Base-by-base conservation (phyloP, 208 protist genomes). In the Wallacemonas sp. region DNA sequence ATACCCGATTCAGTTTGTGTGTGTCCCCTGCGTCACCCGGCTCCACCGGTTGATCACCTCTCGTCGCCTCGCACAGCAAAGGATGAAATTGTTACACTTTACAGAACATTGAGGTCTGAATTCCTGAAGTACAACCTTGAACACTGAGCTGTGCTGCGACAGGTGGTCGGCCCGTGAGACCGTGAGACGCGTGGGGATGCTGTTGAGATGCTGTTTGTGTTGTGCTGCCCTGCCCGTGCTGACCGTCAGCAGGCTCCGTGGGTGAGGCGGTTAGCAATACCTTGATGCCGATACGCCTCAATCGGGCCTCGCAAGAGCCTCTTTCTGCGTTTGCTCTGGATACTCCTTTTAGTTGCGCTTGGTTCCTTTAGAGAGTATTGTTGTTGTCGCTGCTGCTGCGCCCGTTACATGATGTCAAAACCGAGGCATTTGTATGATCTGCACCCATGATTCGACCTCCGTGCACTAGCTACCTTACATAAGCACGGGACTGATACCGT, bases 371-470 rank as follows among this genome's bases (percentile, higher is more conserved):
- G 42, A 8, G 4, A 6, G 42, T 19, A 8, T 11, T 46, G 17
- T 15, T 54, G 24, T 30, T 62, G 49, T 5, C 15, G 17, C n/a
- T 26, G 9, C 2, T 30, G 17, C 56, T 71, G 44, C 26, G 21
- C 27, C 4, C 30, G 30, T 44, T 49, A 68, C 34, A 33, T 68
- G 62, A 68, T 68, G 60, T 69, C 47, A 54, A 78, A 73, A 72
- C 69, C 75, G 75, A 81, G 75, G 75, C 75, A 81, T 81, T 81
- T 81, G 75, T 81, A 76, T 81, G 75, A 81, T 73, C 59, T 69
- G 75, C 66, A 72, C 47, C 66, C 21, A 34, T 82, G 75, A 82
- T 82, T 82, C 55, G 65, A 77, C 49, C 66, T 77, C 75, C 75
- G 75, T 82, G 75, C 71, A 69, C 62, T 71, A 77, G 75, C 75